Evolutionary conservation across 306 rosid genomes (phyloP).

Genomic region (Leucaena leucocephala): DNA sequence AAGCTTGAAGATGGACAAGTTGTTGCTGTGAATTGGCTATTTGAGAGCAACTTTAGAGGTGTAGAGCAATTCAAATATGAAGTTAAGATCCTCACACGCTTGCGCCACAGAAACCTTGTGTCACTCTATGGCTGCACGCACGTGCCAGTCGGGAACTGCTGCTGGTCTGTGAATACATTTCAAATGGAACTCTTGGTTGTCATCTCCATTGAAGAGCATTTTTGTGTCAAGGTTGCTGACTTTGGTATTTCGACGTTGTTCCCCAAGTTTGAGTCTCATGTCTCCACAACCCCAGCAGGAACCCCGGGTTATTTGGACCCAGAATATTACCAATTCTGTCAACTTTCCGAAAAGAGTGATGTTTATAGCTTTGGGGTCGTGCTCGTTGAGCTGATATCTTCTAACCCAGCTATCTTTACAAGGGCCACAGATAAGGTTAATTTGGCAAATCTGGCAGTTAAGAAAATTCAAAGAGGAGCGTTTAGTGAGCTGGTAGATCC

Average conservation of each 20-base stretch:
- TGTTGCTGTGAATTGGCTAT: constrained; percentile 63
- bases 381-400: constrained; percentile 66
- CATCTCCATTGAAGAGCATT: constrained; percentile 59
- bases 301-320: constrained; percentile 51
- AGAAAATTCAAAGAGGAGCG: constrained; percentile 58
- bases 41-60: constrained; percentile 42
- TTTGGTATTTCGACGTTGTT: constrained; percentile 51
- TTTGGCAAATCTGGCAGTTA: constrained; percentile 61
- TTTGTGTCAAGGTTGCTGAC: constrained; percentile 36
- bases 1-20: constrained; percentile 57
- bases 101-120: constrained; percentile 69
- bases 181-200: constrained; percentile 76
- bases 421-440: constrained; percentile 65
- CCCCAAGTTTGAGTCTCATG: constrained; percentile 38
- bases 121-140: constrained; percentile 82
- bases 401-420: constrained; percentile 71
- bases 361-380: constrained; percentile 53
- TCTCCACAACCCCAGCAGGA: constrained; percentile 52
- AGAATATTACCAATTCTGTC: constrained; percentile 29
- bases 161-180: constrained; percentile 52
- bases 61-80: constrained; percentile 49
- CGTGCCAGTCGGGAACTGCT: constrained; percentile 62
- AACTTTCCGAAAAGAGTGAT: constrained; percentile 48
- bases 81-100: constrained; percentile 55
- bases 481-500: constrained; percentile 60